Percentiles rank a stretch among this genome's conserved stretches.
phyloP scores from a whole-genome alignment of 2,329 filamentous ascomycete species.

The Westerdykella sp. region DNA sequence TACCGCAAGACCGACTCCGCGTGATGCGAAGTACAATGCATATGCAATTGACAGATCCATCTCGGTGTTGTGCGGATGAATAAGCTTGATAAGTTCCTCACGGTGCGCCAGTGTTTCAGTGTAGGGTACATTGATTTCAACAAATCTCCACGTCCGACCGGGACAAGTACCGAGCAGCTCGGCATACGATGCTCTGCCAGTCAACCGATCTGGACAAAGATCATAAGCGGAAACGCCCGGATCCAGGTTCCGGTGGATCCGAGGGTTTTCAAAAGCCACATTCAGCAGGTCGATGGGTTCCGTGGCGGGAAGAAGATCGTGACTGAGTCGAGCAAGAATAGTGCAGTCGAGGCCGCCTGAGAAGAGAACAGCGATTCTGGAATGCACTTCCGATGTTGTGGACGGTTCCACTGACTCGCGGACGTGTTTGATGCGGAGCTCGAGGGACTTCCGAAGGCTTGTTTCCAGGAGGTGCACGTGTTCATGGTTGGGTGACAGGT shows the following conservation, averaged over 20 bases:
- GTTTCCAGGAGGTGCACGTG: slow-evolving; percentile 41
- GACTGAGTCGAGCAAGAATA: slow-evolving; percentile 70
- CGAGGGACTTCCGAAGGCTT: slow-evolving; percentile 56
- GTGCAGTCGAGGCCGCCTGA: slow-evolving; percentile 94
- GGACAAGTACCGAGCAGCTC: slow-evolving; percentile 69
- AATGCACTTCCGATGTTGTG: slow-evolving; percentile 13
- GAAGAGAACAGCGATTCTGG: slow-evolving; percentile 73
- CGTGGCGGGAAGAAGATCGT: slow-evolving; percentile 63
- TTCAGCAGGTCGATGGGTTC: slow-evolving; percentile 85
- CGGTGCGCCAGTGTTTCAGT: slow-evolving; percentile 64
- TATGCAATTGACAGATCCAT: slow-evolving; percentile 96
- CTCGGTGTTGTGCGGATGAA: slow-evolving; percentile 91
- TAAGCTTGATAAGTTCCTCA: slow-evolving; percentile 64
- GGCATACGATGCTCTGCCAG: slow-evolving; percentile 70
- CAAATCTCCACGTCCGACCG: slow-evolving; percentile 70
- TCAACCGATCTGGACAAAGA: slow-evolving; percentile 82
- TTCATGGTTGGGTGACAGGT: slow-evolving; percentile 28
- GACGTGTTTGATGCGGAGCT: slow-evolving; percentile 45
- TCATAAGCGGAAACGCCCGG: slow-evolving; percentile 56
- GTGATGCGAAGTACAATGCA: slow-evolving; percentile 90
- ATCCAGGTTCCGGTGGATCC: slow-evolving; percentile 43
- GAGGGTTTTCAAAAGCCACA: slow-evolving; percentile 93
- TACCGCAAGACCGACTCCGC: slow-evolving; percentile 55
- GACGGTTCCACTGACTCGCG: slow-evolving; percentile 10
- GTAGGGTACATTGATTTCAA: slow-evolving; percentile 80